phyloP scores from a whole-genome alignment of 352 stramenopile species.

The Phytophthora syringae region DNA sequence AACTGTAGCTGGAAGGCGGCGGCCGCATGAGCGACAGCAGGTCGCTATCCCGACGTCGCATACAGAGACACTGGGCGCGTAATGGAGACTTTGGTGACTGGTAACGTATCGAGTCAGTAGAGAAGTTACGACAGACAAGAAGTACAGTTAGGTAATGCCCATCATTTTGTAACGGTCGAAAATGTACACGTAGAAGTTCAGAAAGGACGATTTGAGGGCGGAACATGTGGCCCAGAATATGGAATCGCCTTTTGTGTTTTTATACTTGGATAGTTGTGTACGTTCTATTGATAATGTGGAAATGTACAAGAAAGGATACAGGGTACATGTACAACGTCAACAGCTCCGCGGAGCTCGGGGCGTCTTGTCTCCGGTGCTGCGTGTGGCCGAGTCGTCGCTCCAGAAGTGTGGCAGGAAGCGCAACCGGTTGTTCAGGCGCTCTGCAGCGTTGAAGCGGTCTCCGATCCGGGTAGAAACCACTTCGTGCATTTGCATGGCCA shows the following conservation, averaged over 20 bases:
- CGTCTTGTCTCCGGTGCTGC: background rate
- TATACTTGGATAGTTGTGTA: background rate
- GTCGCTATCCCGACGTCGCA: constrained; percentile 42
- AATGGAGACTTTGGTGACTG: constrained; percentile 4
- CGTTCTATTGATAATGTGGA: background rate
- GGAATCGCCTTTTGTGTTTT: too few species aligned
- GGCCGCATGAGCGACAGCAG: constrained; percentile 26
- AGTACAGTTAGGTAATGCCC: too few species aligned
- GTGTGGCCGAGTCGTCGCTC: constrained; percentile 28
- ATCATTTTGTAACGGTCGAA: too few species aligned
- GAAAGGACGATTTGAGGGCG: too few species aligned
- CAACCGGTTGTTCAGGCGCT: constrained; percentile 19
- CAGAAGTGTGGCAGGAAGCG: constrained; percentile 36
- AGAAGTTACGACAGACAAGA: too few species aligned
- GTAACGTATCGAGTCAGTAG: too few species aligned
- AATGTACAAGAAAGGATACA: background rate
- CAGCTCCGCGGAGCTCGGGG: constrained; percentile 9
- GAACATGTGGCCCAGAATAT: too few species aligned
- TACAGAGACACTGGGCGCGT: too few species aligned
- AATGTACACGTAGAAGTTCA: too few species aligned
- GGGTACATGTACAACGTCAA: constrained; percentile 16
- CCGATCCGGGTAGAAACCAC: constrained; percentile 46
- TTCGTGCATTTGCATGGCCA: constrained; percentile 51
- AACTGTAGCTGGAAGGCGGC: constrained; percentile 38
- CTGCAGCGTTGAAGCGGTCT: constrained; percentile 40